These are phyloP conservation scores for Coemansia sp. DNA, from an alignment of 192 early-diverging fungal species.

Conservation along the genomic window DNA sequence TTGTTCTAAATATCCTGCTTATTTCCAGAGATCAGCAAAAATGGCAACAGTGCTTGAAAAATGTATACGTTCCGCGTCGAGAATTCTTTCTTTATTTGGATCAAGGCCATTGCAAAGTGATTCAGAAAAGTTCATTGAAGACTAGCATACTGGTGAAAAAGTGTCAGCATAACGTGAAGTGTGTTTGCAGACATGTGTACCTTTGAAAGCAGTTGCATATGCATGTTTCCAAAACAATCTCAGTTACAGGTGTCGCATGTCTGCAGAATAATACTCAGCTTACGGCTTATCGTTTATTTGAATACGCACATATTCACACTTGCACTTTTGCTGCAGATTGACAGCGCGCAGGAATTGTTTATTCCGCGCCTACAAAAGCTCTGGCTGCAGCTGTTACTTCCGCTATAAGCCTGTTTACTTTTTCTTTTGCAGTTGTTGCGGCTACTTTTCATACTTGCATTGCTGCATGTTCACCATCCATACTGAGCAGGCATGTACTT, in stretches of 20 bases:
- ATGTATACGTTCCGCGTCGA: neutral
- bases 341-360: neutral
- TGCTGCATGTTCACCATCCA: neutral
- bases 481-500: neutral
- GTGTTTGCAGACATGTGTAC: slow-evolving; percentile 2
- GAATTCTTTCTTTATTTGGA: neutral
- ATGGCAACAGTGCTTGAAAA: neutral
- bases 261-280: neutral
- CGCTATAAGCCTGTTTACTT: neutral
- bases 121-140: neutral
- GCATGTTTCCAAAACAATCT: neutral
- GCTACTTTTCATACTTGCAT: neutral
- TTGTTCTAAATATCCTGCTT: slow-evolving; percentile 4
- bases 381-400: neutral
- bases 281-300: neutral
- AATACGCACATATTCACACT: neutral
- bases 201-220: neutral
- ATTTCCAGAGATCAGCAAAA: neutral
- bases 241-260: slow-evolving; percentile 5
- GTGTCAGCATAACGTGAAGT: neutral
- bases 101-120: neutral
- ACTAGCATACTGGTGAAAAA: neutral
- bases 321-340: neutral
- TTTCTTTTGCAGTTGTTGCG: neutral
- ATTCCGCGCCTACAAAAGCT: neutral